These are phyloP conservation scores for Trifolium repens DNA, from an alignment of 306 rosid genomes.

Conservation along the genomic window DNA sequence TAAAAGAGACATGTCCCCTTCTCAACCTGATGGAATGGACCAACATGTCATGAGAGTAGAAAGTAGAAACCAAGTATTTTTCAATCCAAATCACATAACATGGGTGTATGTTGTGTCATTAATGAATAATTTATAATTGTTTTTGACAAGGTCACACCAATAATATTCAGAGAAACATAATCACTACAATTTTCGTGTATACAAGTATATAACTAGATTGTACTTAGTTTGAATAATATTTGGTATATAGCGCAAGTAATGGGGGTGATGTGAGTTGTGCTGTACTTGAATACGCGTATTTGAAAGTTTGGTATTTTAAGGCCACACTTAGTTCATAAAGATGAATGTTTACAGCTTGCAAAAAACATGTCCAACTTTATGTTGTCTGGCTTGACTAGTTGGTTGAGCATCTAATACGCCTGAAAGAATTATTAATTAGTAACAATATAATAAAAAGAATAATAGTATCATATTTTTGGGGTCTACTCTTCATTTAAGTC, in stretches of 20 bases:
- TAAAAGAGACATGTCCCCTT: background rate
- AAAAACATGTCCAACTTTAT: constrained; percentile 30
- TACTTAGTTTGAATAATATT: constrained; percentile 19
- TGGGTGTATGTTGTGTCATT: constrained; percentile 40
- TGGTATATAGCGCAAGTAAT: constrained; percentile 33
- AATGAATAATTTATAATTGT: constrained; percentile 26
- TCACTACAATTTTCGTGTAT: background rate
- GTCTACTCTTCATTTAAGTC: constrained; percentile 10
- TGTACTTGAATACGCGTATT: constrained; percentile 41
- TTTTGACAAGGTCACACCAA: constrained; percentile 36
- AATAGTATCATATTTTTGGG: background rate
- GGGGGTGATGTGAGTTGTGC: constrained; percentile 26
- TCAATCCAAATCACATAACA: constrained; percentile 38
- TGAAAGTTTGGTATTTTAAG: constrained; percentile 29
- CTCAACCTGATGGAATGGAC: constrained; percentile 28
- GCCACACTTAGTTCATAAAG: constrained; percentile 29
- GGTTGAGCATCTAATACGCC: constrained; percentile 42
- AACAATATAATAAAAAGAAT: constrained; percentile 4
- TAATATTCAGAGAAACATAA: background rate
- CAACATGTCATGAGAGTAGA: constrained; percentile 30
- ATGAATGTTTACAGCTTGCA: constrained; percentile 46
- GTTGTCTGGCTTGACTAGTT: constrained; percentile 37
- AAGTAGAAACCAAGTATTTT: constrained; percentile 40
- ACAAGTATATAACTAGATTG: background rate
- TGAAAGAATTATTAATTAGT: background rate